phyloP scores from a whole-genome alignment of 2,329 filamentous ascomycete species.

The Westerdykella sp. region DNA sequence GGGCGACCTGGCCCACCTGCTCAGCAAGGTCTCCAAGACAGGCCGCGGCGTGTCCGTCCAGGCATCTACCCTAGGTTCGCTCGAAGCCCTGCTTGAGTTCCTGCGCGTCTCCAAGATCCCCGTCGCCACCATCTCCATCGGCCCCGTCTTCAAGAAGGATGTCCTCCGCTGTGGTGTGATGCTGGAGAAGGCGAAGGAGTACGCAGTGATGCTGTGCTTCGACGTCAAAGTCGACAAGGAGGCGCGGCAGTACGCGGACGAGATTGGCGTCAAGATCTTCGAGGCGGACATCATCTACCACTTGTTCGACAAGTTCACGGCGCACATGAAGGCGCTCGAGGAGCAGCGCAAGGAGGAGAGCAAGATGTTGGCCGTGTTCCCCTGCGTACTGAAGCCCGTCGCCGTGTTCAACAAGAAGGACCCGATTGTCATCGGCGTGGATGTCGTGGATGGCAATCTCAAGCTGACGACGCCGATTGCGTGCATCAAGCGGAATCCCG shows the following conservation, averaged over 20 bases:
- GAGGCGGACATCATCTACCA: constrained; percentile 99
- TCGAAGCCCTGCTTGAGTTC: constrained; percentile 95
- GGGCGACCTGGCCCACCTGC: constrained; percentile 83
- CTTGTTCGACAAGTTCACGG: constrained; percentile 92
- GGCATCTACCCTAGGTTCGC: constrained; percentile 91
- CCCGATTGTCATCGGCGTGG: constrained; percentile 91
- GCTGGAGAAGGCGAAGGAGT: constrained; percentile 92
- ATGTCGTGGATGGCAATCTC: constrained; percentile 86
- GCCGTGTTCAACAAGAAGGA: constrained; percentile 97
- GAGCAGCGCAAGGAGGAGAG: constrained; percentile 95
- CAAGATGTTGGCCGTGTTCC: constrained; percentile 94
- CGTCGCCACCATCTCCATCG: constrained; percentile 93
- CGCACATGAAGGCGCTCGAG: constrained; percentile 80
- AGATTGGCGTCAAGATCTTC: constrained; percentile 95
- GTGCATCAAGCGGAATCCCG: constrained; percentile 73
- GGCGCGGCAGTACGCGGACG: constrained; percentile 81
- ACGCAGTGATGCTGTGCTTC: constrained; percentile 99
- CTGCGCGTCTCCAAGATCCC: constrained; percentile 93
- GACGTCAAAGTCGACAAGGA: constrained; percentile 99
- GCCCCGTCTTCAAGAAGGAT: constrained; percentile 95
- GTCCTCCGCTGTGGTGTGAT: constrained; percentile 91
- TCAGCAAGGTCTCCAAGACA: constrained; percentile 85
- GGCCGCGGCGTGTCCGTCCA: constrained; percentile 95
- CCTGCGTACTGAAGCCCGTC: constrained; percentile 81
- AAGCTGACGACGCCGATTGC: constrained; percentile 84